A percentile compares a stretch with the other conserved stretches of the same genome.
These are phyloP conservation scores for Glaciozyma antarctica DNA, from an alignment of 768 basidiomycete species.

Conservation along the genomic window DNA sequence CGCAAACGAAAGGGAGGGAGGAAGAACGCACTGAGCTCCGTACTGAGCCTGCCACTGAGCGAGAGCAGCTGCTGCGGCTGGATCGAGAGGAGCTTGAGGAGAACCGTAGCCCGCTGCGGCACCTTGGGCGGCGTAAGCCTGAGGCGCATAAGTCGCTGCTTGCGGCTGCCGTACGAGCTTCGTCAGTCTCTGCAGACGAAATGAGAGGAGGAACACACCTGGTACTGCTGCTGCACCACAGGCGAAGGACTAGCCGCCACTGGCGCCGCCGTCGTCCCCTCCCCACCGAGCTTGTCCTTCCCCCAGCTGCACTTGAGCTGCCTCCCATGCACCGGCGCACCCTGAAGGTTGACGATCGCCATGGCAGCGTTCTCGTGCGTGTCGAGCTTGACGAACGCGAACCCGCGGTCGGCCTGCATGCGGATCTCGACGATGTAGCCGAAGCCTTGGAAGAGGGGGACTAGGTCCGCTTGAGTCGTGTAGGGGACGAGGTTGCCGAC, in stretches of 20 bases:
- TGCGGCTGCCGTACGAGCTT: too few relatives aligned
- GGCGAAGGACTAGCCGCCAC: neutral
- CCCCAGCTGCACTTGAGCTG: slow-evolving; percentile 99
- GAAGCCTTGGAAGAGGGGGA: slow-evolving; percentile 95
- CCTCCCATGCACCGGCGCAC: slow-evolving; percentile 91
- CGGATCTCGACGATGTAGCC: slow-evolving; percentile 97
- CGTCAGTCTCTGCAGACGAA: too few relatives aligned
- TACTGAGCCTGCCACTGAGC: slow-evolving; percentile 57
- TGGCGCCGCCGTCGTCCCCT: neutral
- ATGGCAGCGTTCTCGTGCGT: slow-evolving; percentile 96
- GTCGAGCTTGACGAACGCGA: slow-evolving; percentile 97
- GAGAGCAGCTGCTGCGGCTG: slow-evolving; percentile 10
- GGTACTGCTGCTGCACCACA: neutral
- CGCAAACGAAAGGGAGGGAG: too few relatives aligned
- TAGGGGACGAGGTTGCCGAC: slow-evolving; percentile 98
- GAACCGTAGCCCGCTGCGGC: too few relatives aligned
- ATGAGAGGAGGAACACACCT: neutral
- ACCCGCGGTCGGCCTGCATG: slow-evolving; percentile 97
- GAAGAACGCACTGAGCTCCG: slow-evolving; percentile 48
- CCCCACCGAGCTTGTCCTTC: slow-evolving; percentile 51
- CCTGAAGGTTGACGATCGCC: slow-evolving; percentile 94
- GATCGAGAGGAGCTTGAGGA: too few relatives aligned
- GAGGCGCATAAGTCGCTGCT: slow-evolving; percentile 3
- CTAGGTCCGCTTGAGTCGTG: slow-evolving; percentile 92
- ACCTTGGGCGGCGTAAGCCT: slow-evolving; percentile 28